These are phyloP conservation scores for Kwoniella europaea DNA, from an alignment of 768 basidiomycete species.

Conservation along the genomic window DNA sequence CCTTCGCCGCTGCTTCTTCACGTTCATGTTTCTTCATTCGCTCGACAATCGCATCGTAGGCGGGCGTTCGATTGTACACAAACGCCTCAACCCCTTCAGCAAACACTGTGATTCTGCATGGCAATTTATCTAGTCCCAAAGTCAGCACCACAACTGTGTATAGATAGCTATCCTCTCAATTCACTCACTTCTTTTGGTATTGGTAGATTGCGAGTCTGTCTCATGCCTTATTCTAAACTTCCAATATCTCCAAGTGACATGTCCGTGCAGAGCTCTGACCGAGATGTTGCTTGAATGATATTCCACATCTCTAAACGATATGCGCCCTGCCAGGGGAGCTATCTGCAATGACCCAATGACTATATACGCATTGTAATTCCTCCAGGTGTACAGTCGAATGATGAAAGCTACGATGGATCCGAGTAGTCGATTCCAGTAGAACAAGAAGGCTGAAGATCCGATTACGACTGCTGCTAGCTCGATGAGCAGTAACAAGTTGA, in stretches of 20 bases:
- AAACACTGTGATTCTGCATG: constrained; percentile 80
- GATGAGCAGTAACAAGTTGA: constrained; percentile 53
- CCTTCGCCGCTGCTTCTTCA: constrained; percentile 17
- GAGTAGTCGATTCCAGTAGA: constrained; percentile 88
- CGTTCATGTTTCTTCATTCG: constrained; percentile 67
- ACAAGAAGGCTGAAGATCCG: constrained; percentile 66
- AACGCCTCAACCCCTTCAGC: constrained; percentile 91
- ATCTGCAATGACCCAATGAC: constrained; percentile 90
- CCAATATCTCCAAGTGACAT: constrained; percentile 95
- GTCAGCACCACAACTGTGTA: background rate
- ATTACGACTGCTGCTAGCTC: constrained; percentile 54
- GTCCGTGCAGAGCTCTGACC: constrained; percentile 78
- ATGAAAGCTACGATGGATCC: constrained; percentile 70
- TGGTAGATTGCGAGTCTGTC: constrained; percentile 47
- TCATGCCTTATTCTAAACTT: constrained; percentile 77
- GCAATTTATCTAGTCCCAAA: constrained; percentile 55
- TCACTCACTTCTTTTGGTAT: constrained; percentile 39
- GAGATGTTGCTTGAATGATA: constrained; percentile 95
- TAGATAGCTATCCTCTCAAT: too few species aligned
- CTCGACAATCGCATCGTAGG: constrained; percentile 83
- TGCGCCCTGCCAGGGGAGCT: constrained; percentile 81
- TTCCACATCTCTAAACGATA: constrained; percentile 82
- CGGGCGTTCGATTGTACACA: constrained; percentile 84
- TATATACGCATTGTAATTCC: constrained; percentile 75
- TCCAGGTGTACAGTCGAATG: constrained; percentile 79